Evolutionary conservation across 345 rosid species (phyloP).

Genomic region (Durio zibethinus): DNA sequence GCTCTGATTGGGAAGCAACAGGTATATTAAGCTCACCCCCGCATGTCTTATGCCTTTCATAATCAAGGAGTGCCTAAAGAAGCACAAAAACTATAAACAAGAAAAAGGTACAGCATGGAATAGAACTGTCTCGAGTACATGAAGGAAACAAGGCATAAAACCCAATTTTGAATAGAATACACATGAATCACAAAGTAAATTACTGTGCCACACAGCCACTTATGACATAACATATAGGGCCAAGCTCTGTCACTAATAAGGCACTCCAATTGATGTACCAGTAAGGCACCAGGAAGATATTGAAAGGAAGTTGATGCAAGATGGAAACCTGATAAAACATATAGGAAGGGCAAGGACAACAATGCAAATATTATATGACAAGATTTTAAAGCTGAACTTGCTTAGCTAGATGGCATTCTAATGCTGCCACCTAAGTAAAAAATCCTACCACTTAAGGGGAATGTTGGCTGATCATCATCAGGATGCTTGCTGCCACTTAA

Average conservation of each 20-base stretch:
- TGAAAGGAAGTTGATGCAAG: neutral
- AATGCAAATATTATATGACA: no score
- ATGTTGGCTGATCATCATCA: no score
- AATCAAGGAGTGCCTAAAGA: conserved; percentile 83
- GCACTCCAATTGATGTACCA: neutral
- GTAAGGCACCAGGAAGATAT: neutral
- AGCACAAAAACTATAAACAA: neutral
- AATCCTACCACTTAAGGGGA: no score
- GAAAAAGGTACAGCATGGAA: neutral
- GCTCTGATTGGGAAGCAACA: conserved; percentile 46
- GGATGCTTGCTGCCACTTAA: no score
- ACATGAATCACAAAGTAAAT: neutral
- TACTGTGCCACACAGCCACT: neutral
- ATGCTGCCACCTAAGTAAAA: no score
- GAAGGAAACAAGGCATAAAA: neutral
- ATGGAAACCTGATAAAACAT: no score
- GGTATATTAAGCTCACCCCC: conserved; percentile 59
- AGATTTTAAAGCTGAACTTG: no score
- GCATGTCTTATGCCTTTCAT: conserved; percentile 65
- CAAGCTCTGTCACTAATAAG: neutral
- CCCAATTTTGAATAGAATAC: neutral
- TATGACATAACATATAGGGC: neutral
- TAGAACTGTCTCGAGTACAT: neutral
- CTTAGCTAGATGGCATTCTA: no score
- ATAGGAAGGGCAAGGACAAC: no score